Conservation (phyloP, 805 yeast genomes). For the Metschnikowia reukaufii region DNA sequence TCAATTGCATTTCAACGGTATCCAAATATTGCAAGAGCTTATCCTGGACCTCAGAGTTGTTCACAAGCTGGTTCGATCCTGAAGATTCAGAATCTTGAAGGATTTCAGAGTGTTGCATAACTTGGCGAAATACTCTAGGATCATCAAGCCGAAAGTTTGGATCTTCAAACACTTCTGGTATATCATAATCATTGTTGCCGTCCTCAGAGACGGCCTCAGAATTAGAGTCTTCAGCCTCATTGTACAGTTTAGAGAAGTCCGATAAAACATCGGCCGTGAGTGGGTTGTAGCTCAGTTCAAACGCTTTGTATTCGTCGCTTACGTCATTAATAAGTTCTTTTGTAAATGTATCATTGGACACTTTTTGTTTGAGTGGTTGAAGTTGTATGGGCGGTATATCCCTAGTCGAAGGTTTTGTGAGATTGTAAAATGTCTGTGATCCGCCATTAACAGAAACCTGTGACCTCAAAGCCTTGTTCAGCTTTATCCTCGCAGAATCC, state of each 20-base stretch:
- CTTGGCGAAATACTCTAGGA: constrained; percentile 77
- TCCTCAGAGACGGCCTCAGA: constrained; percentile 7
- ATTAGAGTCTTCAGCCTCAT: constrained; percentile 11
- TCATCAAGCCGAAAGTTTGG: constrained; percentile 79
- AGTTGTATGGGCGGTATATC: constrained; percentile 85
- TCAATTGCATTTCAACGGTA: constrained; percentile 75
- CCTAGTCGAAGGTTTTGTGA: constrained; percentile 67
- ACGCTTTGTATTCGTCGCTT: constrained; percentile 31
- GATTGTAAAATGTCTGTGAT: constrained; percentile 40
- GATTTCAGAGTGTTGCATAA: constrained; percentile 59
- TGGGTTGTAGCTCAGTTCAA: constrained; percentile 38
- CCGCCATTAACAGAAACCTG: constrained; percentile 45
- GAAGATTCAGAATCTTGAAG: constrained; percentile 25
- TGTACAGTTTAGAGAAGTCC: constrained; percentile 26
- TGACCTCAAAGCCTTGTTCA: constrained; percentile 31
- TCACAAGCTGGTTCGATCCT: constrained; percentile 35
- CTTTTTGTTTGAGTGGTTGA: constrained; percentile 28
- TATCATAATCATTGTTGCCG: constrained; percentile 18
- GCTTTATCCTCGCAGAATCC: constrained; percentile 43
- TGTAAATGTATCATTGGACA: constrained; percentile 24
- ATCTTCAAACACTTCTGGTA: constrained; percentile 72
- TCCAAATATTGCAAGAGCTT: constrained; percentile 81
- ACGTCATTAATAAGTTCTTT: constrained; percentile 21
- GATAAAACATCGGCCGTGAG: constrained; percentile 40
- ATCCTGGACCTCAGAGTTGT: constrained; percentile 66